Percentiles rank a stretch among this genome's conserved stretches.
Evolutionary conservation across 305 asterid genomes (phyloP).

Genomic region (Fraxinus xanthoxyloides): DNA sequence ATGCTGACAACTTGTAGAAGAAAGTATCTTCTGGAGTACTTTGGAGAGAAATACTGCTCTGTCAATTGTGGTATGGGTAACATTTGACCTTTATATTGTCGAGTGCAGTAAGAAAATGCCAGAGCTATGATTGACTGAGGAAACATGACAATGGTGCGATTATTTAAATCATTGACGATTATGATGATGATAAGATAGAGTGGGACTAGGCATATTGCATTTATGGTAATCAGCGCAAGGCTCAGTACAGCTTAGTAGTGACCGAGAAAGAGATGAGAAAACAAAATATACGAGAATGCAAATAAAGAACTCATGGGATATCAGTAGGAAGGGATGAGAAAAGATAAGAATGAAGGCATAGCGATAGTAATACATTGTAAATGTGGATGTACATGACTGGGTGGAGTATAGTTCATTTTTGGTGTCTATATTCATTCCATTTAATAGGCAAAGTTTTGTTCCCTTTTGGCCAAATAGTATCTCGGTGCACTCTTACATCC

Average conservation of each 20-base stretch:
- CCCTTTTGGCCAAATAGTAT: neutral
- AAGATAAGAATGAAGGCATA: neutral
- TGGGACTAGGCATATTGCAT: neutral
- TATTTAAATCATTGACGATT: neutral
- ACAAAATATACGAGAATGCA: neutral
- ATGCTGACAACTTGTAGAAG: conserved; percentile 87
- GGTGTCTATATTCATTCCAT: neutral
- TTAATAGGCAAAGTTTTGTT: neutral
- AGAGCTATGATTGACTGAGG: neutral
- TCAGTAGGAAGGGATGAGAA: neutral
- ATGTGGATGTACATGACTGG: neutral
- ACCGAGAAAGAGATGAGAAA: neutral
- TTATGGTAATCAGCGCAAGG: neutral
- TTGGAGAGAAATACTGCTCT: conserved; percentile 59
- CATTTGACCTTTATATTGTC: conserved; percentile 18
- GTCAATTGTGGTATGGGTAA: conserved; percentile 61
- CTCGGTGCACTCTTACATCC: neutral
- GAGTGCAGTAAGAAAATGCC: neutral
- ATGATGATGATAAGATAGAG: neutral
- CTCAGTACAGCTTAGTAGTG: neutral
- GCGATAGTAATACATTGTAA: neutral
- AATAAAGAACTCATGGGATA: neutral
- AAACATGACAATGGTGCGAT: neutral
- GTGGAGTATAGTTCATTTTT: neutral
- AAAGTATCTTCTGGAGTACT: conserved; percentile 79